Evolutionary conservation across 2,329 filamentous ascomycete genomes (phyloP), one percentile per base, ranked within the genome.

Genomic region (Fusarium sambucinum): DNA sequence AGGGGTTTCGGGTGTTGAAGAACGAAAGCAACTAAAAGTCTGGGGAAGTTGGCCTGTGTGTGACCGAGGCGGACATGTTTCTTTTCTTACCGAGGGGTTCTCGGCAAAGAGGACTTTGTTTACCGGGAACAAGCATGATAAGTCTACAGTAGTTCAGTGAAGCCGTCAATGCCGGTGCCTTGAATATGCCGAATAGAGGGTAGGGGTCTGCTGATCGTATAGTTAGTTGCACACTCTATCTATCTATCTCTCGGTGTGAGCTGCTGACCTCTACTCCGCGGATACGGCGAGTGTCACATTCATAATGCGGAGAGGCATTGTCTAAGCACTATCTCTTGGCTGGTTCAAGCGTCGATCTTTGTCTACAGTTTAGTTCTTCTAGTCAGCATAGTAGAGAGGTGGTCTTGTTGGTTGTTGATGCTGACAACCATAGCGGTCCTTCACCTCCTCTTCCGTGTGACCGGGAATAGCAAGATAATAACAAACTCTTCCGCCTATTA

Each of bases 31-130:
- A 10, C 27, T 30, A 23, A 48, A 27, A 63, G 52, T 59, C 60
- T 65, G 64, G 68, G 68, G 68, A 70, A 68, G 47, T 48, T 52
- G 50, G 40, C 52, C 51, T 58, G 55, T 55, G 55, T 55, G 66
- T 55, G 27, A 55, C 60, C 47, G 37, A 62, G 42, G 40, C 57
- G 52, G 60, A 57, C 50, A 30, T 53, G 56, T 46, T 66, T 40
- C 47, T 51, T 51, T 21, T 46, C 30, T 48, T 41, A 51, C 55
- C 55, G 65, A 55, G 60, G n/a, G 33, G 35, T 51, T 46, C 63
- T 44, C 46, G 59, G 64, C 30, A 53, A 29, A 32, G 35, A 46
- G 17, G 19, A 38, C 46, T 30, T 46, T 42, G 47, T 51, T 21
- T 35, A 57, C 56, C 54, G 42, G 50, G 42, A 60, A n/a, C 16